phyloP scores from a whole-genome alignment of 2,329 filamentous ascomycete genomes.

The Mollisia scopiformis region DNA sequence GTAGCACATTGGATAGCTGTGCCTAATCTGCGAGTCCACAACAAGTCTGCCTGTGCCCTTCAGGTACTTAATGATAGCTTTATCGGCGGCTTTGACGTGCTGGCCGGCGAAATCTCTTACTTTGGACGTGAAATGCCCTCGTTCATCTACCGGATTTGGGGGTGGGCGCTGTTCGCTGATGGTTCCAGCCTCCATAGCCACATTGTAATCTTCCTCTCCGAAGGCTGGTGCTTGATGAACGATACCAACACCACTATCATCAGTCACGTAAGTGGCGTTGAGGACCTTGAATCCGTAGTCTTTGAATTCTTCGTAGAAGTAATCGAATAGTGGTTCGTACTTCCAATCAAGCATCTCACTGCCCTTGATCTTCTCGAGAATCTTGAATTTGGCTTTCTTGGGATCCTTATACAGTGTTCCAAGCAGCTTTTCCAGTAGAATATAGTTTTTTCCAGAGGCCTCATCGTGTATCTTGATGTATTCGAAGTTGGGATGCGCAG shows the following conservation, averaged over 20 bases:
- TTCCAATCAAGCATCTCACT: constrained; percentile 80
- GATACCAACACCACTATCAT: constrained; percentile 88
- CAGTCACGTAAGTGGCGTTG: constrained; percentile 84
- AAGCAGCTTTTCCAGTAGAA: constrained; percentile 81
- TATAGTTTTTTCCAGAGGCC: constrained; percentile 79
- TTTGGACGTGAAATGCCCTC: constrained; percentile 76
- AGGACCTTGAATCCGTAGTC: constrained; percentile 81
- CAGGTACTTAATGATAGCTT: constrained; percentile 87
- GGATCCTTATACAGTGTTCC: constrained; percentile 89
- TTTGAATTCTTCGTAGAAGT: constrained; percentile 88
- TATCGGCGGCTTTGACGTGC: constrained; percentile 91
- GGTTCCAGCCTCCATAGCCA: constrained; percentile 75
- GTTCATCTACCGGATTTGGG: constrained; percentile 90
- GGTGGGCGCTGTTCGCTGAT: constrained; percentile 77
- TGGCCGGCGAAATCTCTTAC: constrained; percentile 82
- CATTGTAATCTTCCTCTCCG: constrained; percentile 94
- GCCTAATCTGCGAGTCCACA: constrained; percentile 83
- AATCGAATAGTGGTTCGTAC: constrained; percentile 87
- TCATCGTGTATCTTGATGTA: constrained; percentile 88
- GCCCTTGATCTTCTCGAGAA: constrained; percentile 78
- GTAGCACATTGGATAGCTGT: constrained; percentile 93
- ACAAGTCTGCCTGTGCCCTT: constrained; percentile 77
- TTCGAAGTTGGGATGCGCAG: constrained; percentile 80
- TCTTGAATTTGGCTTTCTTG: constrained; percentile 92
- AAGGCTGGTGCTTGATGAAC: constrained; percentile 94